Evolutionary conservation across 495 filamentous ascomycete genomes (phyloP).

Genomic region (Clavariopsis aquatica): DNA sequence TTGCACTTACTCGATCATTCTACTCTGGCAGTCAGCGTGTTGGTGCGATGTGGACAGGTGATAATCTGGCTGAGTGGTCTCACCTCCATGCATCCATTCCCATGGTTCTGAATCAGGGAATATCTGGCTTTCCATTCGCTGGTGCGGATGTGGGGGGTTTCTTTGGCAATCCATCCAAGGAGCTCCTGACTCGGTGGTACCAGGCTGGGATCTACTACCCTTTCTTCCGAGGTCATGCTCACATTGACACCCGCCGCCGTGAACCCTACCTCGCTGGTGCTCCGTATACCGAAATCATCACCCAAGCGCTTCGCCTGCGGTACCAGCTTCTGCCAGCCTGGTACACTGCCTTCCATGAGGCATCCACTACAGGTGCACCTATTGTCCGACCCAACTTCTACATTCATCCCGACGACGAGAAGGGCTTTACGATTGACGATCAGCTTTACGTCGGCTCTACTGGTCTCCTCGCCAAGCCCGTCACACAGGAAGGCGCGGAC

Average conservation of each 20-base stretch:
- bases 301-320: slow-evolving; percentile 80
- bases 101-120: slow-evolving; percentile 89
- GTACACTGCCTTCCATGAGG: slow-evolving; percentile 96
- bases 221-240: slow-evolving; percentile 97
- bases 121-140: slow-evolving; percentile 89
- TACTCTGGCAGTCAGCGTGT: slow-evolving; percentile 85
- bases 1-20: slow-evolving; percentile 89
- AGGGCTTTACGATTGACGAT: slow-evolving; percentile 83
- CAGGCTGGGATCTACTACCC: slow-evolving; percentile 97
- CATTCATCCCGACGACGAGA: slow-evolving; percentile 82
- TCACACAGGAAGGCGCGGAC: slow-evolving; percentile 70
- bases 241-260: slow-evolving; percentile 90
- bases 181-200: slow-evolving; percentile 92
- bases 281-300: slow-evolving; percentile 82
- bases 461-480: slow-evolving; percentile 84
- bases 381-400: slow-evolving; percentile 92
- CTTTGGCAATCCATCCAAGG: slow-evolving; percentile 92
- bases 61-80: slow-evolving; percentile 92
- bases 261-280: slow-evolving; percentile 89
- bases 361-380: slow-evolving; percentile 76
- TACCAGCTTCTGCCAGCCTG: slow-evolving; percentile 89
- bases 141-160: slow-evolving; percentile 97
- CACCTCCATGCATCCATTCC: slow-evolving; percentile 83
- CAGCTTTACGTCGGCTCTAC: slow-evolving; percentile 88
- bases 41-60: slow-evolving; percentile 97